Conservation (phyloP, 129 eudicot species). For the Deinandra increscens region DNA sequence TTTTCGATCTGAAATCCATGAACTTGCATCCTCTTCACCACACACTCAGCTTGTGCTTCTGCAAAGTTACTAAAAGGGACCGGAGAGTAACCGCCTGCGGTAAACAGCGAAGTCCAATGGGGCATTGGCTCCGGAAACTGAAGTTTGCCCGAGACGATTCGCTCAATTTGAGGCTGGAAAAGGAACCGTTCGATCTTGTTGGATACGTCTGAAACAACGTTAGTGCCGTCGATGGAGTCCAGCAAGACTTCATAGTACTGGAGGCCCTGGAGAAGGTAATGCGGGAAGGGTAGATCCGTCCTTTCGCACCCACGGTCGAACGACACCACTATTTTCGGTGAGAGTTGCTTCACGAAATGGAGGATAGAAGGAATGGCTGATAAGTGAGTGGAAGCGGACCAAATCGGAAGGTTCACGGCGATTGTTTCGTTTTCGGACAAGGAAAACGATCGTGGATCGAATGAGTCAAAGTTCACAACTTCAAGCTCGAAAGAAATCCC, state of each 20-base stretch:
- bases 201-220: conserved; percentile 38
- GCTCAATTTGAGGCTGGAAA: conserved; percentile 54
- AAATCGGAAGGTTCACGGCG: conserved; percentile 61
- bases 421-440: conserved; percentile 37
- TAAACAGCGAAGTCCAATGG: conserved; percentile 49
- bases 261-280: conserved; percentile 51
- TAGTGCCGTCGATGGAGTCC: conserved; percentile 47
- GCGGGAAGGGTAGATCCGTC: conserved; percentile 51
- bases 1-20: conserved; percentile 62
- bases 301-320: conserved; percentile 60
- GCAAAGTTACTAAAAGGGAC: conserved; percentile 47
- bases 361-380: conserved; percentile 45
- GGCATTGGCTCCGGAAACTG: conserved; percentile 46
- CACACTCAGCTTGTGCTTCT: conserved; percentile 61
- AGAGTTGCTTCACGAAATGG: conserved; percentile 52
- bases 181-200: conserved; percentile 59
- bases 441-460: conserved; percentile 49
- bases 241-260: conserved; percentile 55
- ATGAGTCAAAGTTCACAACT: conserved; percentile 57
- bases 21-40: conserved; percentile 48
- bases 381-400: conserved; percentile 42
- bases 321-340: conserved; percentile 49
- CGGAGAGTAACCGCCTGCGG: conserved; percentile 47
- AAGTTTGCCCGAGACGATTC: conserved; percentile 48
- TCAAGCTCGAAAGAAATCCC: conserved; percentile 56